Evolutionary conservation across 2,329 filamentous ascomycete species (phyloP), one percentile per base, ranked within the genome.

Genomic region (Aspergillus texensis): DNA sequence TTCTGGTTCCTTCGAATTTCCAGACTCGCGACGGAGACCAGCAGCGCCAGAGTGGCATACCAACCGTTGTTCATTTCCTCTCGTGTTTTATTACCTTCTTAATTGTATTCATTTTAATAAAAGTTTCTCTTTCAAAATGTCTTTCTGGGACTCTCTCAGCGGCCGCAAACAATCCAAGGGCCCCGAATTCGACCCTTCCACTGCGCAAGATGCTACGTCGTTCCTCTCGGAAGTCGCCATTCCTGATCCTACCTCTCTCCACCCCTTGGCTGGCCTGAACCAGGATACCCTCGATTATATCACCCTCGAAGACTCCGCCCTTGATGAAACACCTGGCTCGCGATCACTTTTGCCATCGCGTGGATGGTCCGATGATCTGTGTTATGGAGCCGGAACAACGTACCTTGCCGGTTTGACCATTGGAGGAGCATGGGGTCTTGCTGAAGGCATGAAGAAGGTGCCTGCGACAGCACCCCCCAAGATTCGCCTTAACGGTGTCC

Each of bases 331-430:
- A 24, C 93, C 94, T 56, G 94, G 93, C 74, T 86, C 89, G 64
- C 91, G 92, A 77, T 96, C 94, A 50, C 91, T 94, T 60, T 87
- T 99, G 60, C 95, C 96, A 50, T 97, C 94, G 62, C 90, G 95
- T 78, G 95, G 95, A 77, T 99, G 96, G 89, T 96, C 94, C 65
- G 95, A 99, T 77, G 95, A 99, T 79, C 88, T 99, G 64, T 98
- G 95, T 82, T 99, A 99, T 79, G 95, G 96, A 75, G 96, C 95
- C 26, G 95, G 95, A 72, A 89, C 94, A 66, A 97, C 93, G 75
- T 99, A 99, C 77, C 84, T 99, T 65, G 84, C 91, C n/a, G 95
- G 91, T 8, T 83, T 99, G 72, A 86, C 90, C 46, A 77, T 96
- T 69, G 95, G 95, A 78, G 95, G 95, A 70, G 89, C 88, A 62